These are phyloP conservation scores for Stagonosporopsis cucurbitacearum DNA, from an alignment of 2,329 filamentous ascomycete genomes.

Conservation along the genomic window DNA sequence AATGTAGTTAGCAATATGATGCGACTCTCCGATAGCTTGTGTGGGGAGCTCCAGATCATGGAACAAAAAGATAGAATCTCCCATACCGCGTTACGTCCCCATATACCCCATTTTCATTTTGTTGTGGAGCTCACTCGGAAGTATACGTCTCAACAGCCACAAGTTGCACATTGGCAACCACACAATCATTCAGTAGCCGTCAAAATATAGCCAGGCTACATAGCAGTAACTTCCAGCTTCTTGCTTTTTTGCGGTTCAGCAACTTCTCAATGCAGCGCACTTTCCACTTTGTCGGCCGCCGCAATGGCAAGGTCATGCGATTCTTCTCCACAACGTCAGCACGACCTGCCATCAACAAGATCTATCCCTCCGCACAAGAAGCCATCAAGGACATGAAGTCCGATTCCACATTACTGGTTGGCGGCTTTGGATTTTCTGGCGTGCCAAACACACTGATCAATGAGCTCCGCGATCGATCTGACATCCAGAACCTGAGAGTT, in stretches of 20 bases:
- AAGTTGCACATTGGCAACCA: not conserved
- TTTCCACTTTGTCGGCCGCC: constrained; percentile 43
- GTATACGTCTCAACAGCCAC: not conserved
- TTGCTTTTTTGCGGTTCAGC: not conserved
- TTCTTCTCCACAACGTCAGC: constrained; percentile 44
- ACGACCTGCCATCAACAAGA: constrained; percentile 49
- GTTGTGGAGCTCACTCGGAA: constrained; percentile 4
- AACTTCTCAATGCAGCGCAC: constrained; percentile 42
- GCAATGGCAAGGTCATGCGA: constrained; percentile 39
- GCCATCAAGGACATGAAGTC: constrained; percentile 49
- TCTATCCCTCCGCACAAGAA: constrained; percentile 47
- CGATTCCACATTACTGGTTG: constrained; percentile 46
- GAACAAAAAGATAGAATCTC: constrained; percentile 27
- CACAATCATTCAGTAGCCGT: not conserved
- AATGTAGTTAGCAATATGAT: constrained; percentile 34
- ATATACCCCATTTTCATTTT: constrained; percentile 1
- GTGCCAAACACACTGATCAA: constrained; percentile 51
- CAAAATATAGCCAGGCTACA: not conserved
- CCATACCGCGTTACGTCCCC: constrained; percentile 12
- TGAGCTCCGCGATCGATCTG: constrained; percentile 45
- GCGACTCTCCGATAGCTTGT: constrained; percentile 34
- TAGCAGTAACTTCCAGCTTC: not conserved
- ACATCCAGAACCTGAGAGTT: constrained; percentile 64
- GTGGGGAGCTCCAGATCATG: constrained; percentile 41
- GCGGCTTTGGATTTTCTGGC: constrained; percentile 49